Percentiles rank a stretch among this genome's conserved stretches.
Conservation (phyloP, 345 rosid genomes). For the Acer campestre region DNA sequence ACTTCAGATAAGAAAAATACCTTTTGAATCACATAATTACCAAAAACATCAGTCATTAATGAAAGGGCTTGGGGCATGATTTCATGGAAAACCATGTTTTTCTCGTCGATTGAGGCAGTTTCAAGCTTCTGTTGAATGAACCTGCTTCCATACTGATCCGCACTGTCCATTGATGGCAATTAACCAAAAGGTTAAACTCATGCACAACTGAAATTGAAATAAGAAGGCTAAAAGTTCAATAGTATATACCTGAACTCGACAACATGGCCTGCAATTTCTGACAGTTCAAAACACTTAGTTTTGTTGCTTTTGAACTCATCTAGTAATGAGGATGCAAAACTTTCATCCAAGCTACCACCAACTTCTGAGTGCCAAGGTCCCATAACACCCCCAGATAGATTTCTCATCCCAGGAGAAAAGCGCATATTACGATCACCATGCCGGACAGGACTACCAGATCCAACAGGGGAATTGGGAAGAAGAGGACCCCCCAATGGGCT, state of each 20-base stretch:
- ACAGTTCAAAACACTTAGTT: slow-evolving; percentile 71
- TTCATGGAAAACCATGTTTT: slow-evolving; percentile 83
- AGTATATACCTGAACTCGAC: slow-evolving; percentile 71
- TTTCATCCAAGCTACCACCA: slow-evolving; percentile 50
- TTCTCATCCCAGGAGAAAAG: slow-evolving; percentile 54
- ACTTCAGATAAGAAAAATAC: slow-evolving; percentile 33
- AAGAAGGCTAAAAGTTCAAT: slow-evolving; percentile 3
- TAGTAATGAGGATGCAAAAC: slow-evolving; percentile 56
- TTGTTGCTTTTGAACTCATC: slow-evolving; percentile 75
- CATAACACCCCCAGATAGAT: slow-evolving; percentile 49
- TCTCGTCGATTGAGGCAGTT: slow-evolving; percentile 85
- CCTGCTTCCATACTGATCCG: slow-evolving; percentile 95
- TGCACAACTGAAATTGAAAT: not conserved
- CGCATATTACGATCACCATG: slow-evolving; percentile 52
- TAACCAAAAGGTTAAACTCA: slow-evolving; percentile 17
- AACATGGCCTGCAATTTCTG: slow-evolving; percentile 69
- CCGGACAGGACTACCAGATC: slow-evolving; percentile 52
- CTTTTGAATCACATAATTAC: slow-evolving; percentile 96
- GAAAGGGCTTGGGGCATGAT: slow-evolving; percentile 84
- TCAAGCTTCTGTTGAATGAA: slow-evolving; percentile 97
- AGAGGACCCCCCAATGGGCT: slow-evolving; percentile 41
- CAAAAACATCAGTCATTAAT: slow-evolving; percentile 94
- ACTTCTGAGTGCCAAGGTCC: slow-evolving; percentile 61
- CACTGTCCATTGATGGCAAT: slow-evolving; percentile 42
- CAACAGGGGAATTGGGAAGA: slow-evolving; percentile 53